phyloP scores from a whole-genome alignment of 371 early-diverging fungal species.

The Nematocida ironsii region DNA sequence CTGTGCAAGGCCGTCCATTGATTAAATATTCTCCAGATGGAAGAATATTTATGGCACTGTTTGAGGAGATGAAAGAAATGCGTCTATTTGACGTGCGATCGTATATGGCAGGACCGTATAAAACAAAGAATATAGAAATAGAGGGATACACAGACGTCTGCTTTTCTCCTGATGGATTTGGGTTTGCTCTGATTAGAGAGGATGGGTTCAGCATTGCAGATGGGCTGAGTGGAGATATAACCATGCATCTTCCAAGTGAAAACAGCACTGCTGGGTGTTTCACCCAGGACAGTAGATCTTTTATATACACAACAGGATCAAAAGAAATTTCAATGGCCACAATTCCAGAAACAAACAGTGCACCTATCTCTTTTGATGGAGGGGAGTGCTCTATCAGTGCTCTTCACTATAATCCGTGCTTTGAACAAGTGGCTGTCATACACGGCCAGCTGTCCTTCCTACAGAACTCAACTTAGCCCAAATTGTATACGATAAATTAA shows the following conservation, averaged over 20 bases:
- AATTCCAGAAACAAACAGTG: constrained; percentile 12
- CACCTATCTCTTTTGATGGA: not conserved
- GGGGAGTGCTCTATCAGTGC: not conserved
- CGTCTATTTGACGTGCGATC: constrained; percentile 50
- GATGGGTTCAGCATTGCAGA: constrained; percentile 1
- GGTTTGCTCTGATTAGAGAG: not conserved
- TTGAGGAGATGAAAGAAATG: constrained; percentile 49
- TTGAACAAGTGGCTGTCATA: constrained; percentile 13
- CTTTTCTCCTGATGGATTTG: constrained; percentile 21
- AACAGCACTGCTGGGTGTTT: not conserved
- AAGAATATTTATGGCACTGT: constrained; percentile 13
- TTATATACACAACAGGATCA: constrained; percentile 9
- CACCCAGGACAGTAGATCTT: constrained; percentile 26
- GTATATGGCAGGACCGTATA: constrained; percentile 42
- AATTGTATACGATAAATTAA: too few species aligned
- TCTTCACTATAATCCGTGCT: constrained; percentile 11
- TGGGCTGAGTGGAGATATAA: constrained; percentile 23
- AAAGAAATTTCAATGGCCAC: constrained; percentile 20
- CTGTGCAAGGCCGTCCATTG: not conserved
- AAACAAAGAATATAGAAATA: constrained; percentile 24
- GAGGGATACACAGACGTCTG: constrained; percentile 5
- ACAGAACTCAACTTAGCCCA: constrained; percentile 13
- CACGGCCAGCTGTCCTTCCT: constrained; percentile 16
- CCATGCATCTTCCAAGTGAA: not conserved
- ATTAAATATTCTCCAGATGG: constrained; percentile 42